Conservation (phyloP, 345 rosid genomes). For the Clarkia xantiana region DNA sequence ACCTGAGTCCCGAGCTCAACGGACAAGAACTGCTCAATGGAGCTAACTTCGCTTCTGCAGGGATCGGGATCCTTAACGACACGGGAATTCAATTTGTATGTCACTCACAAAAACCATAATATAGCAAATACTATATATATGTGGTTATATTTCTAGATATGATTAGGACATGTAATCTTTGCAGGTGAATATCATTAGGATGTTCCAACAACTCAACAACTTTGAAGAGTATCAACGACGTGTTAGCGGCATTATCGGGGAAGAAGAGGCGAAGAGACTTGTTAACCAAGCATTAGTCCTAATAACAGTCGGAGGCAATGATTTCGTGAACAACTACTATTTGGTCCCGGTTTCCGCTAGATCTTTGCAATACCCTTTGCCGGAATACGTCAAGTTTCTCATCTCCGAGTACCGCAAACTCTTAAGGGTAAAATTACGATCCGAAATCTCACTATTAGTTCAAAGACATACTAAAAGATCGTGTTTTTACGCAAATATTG, state of each 20-base stretch:
- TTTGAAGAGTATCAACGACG: constrained; percentile 48
- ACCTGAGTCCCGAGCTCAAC: constrained; percentile 51
- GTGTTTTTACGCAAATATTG: neutral
- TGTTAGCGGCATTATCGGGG: constrained; percentile 34
- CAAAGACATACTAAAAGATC: neutral
- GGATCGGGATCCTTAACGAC: constrained; percentile 66
- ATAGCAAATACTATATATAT: too few relatives aligned
- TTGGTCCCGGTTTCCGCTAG: constrained; percentile 34
- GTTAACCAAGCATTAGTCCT: constrained; percentile 36
- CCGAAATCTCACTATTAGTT: too few relatives aligned
- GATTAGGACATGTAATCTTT: neutral
- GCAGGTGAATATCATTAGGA: constrained; percentile 54
- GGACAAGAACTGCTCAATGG: constrained; percentile 46
- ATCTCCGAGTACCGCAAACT: constrained; percentile 30
- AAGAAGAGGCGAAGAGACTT: constrained; percentile 22
- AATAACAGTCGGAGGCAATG: constrained; percentile 47
- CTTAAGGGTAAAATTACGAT: constrained; percentile 14
- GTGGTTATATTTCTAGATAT: too few relatives aligned
- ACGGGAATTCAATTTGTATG: constrained; percentile 54
- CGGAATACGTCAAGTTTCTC: constrained; percentile 28
- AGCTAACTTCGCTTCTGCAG: constrained; percentile 89
- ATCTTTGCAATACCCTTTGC: constrained; percentile 31
- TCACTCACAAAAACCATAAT: too few relatives aligned
- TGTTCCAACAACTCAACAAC: constrained; percentile 40
- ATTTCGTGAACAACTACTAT: constrained; percentile 51